Base-by-base conservation (phyloP, 2,329 filamentous ascomycete species). In the Elsinoe batatas region DNA sequence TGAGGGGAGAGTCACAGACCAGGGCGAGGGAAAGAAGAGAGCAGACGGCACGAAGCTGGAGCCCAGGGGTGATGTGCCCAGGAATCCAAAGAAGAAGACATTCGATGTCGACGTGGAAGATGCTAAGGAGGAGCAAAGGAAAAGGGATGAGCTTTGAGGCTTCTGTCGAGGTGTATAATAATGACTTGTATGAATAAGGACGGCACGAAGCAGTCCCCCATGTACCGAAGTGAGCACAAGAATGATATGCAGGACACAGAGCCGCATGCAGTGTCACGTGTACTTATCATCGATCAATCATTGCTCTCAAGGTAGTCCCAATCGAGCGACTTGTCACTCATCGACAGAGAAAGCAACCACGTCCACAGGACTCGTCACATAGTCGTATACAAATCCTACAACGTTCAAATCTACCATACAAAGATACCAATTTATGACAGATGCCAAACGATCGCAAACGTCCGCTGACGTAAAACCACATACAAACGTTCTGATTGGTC, bases 1-100 rank as follows among this genome's bases (percentile, higher is more conserved):
- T 8, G 53, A 54, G 18, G 51, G 60, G 13, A 61, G 61, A 33
- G 58, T 59, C 12, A 61, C 61, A 30, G 53, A 60, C 22, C 58
- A 64, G 8, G 62, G 65, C 11, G 57, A 59, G 20, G 51, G 33
- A 8, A 62, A 12, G 61, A 68, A n/a, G 60, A 69, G 2, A 64
- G 66, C 2, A 65, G 75, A 76, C 59, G 75, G 78, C 30, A 73
- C 73, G 3, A 66, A 76, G 51, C 59, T 72, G 57, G 64, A 74
- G 59, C 66, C 64, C 37, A 57, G 67, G 47, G 62, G 61, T 5
- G 68, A 64, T 60, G 68, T 63, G 60, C 70, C 67, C 22, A 63
- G 66, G 26, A 83, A 83, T 65, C 78, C 79, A 5, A 82, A 78
- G 72, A 83, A 83, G 71, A 77, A 79, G 69, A 77, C 78, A 69